These are phyloP conservation scores for Rubroshorea leprosula DNA, from an alignment of 345 rosid genomes.

Conservation along the genomic window DNA sequence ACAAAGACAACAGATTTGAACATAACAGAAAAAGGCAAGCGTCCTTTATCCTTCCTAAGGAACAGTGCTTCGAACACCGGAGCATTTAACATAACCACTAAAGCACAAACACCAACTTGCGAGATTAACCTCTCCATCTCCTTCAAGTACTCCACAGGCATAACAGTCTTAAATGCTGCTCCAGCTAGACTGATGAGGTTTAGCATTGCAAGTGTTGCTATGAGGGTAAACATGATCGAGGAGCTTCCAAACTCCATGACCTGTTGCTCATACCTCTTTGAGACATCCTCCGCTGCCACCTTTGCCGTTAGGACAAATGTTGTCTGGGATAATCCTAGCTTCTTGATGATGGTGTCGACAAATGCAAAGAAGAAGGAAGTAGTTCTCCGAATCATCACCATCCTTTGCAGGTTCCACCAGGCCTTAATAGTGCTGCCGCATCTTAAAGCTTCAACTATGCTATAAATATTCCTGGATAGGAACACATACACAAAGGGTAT, in stretches of 20 bases:
- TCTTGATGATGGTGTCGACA: constrained; percentile 19
- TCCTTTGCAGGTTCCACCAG: constrained; percentile 45
- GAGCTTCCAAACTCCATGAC: constrained; percentile 39
- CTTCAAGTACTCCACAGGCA: not conserved
- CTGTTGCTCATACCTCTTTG: constrained; percentile 29
- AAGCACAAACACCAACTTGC: constrained; percentile 25
- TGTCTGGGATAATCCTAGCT: constrained; percentile 30
- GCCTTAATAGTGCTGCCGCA: constrained; percentile 23
- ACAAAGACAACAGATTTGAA: constrained; percentile 27
- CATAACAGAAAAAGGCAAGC: constrained; percentile 20
- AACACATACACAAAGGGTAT: constrained; percentile 31
- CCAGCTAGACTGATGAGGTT: constrained; percentile 30
- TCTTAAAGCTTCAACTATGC: constrained; percentile 20
- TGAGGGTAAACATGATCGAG: constrained; percentile 25
- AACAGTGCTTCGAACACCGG: constrained; percentile 32
- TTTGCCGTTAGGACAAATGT: constrained; percentile 31
- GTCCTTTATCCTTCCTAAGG: constrained; percentile 26
- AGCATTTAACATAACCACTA: constrained; percentile 23
- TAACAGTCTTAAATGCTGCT: not conserved
- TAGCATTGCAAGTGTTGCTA: constrained; percentile 36
- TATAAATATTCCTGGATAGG: constrained; percentile 17
- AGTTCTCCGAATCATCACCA: constrained; percentile 27
- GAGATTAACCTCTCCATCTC: not conserved
- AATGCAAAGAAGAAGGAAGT: constrained; percentile 27
- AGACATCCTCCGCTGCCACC: constrained; percentile 29